Base-by-base conservation (phyloP, 129 eudicot genomes). In the Escallonia herrerae region DNA sequence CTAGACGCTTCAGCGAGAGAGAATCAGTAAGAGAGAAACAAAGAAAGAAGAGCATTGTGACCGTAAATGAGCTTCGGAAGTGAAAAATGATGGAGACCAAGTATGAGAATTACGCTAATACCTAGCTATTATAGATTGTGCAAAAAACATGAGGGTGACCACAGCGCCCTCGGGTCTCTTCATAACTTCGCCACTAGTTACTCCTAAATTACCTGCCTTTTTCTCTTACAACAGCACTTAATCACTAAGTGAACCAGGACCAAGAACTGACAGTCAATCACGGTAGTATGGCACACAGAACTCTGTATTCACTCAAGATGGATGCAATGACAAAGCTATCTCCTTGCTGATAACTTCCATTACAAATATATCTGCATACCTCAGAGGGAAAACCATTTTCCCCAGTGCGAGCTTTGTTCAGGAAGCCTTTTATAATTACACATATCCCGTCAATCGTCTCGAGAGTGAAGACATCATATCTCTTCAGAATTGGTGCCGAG, bases 341-440 rank as follows among this genome's bases (percentile, higher is more conserved):
- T 41, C n/a, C 8, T 52, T 54, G 33, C 33, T 22, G 33, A 22
- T 22, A 22, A 22, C 33, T 22, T 22, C 33, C 33, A 22, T 22
- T 5, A 45, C 59, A n/a, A 43, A 46, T 14, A 4, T 43, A 45
- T 60, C 5, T 42, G 14, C 54, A 67, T 80, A 85, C 96, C 84
- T 83, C 84, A 48, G 81, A 65, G 52, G 87, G 60, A 77, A 83
- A 89, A 47, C 94, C 96, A 83, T 70, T 82, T 73, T 74, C 81
- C 64, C 56, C 65, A 0, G 94, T 78, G 40, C 67, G 85, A 56
- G 58, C 69, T 69, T 78, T 81, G 83, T 89, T 78, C 11, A 89
- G 67, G 56, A 64, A 75, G 67, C 90, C 87, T 33, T 72, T 37
- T 39, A 89, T 56, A 58, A 66, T 60, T 54, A 89, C 84, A 61